Conservation (phyloP, 257 asterid species). For the Misopates orontium region DNA sequence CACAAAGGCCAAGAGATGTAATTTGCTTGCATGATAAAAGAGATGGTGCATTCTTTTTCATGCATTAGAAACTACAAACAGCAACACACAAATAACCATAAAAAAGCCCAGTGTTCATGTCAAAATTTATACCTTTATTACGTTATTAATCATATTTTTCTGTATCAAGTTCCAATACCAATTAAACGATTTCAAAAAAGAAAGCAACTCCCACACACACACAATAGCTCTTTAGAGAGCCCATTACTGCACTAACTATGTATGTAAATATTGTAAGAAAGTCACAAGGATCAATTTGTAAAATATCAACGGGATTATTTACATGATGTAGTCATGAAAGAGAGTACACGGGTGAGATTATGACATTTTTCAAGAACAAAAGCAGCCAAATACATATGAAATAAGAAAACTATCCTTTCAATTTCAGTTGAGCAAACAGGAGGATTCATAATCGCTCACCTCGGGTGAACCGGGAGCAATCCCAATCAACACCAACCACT, state of each 20-base stretch:
- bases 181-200: neutral
- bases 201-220: neutral
- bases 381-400: slow-evolving; percentile 3
- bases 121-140: neutral
- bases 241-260: neutral
- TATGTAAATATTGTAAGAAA: no score
- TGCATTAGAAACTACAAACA: no score
- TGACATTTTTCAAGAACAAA: neutral
- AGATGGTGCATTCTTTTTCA: neutral
- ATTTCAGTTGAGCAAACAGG: slow-evolving; percentile 15
- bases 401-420: slow-evolving; percentile 8
- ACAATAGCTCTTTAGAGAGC: neutral
- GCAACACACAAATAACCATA: neutral
- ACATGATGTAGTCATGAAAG: neutral
- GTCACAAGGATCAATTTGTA: neutral
- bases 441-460: slow-evolving; percentile 45
- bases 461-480: slow-evolving; percentile 97
- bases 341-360: neutral
- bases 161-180: neutral
- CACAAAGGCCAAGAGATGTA: neutral
- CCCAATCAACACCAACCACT: slow-evolving; percentile 98
- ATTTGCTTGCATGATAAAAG: neutral
- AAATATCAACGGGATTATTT: neutral
- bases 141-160: neutral
- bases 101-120: neutral